Conservation (phyloP, 2,329 filamentous ascomycete genomes). For the Xylariales sp. region DNA sequence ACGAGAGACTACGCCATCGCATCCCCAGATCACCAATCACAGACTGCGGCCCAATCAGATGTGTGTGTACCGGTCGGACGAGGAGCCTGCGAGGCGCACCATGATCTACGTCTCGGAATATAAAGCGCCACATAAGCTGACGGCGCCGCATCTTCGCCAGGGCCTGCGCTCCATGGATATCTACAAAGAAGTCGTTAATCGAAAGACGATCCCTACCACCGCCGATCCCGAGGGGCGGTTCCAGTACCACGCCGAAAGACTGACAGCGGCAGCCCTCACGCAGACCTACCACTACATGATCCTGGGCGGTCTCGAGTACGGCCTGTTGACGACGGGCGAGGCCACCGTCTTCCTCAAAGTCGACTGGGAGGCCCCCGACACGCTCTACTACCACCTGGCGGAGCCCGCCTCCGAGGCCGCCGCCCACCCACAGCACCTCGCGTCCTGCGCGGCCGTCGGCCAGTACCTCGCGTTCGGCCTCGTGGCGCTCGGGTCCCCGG, state of each 20-base stretch:
- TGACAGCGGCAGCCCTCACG: slow-evolving; percentile 54
- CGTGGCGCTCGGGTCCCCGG: slow-evolving; percentile 42
- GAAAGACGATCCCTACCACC: slow-evolving; percentile 29
- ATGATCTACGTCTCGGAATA: slow-evolving; percentile 57
- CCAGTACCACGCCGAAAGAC: slow-evolving; percentile 29
- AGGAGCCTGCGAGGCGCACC: slow-evolving; percentile 15
- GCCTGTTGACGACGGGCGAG: slow-evolving; percentile 57
- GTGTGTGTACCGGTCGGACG: slow-evolving; percentile 42
- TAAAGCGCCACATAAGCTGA: slow-evolving; percentile 61
- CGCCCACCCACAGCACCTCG: slow-evolving; percentile 39
- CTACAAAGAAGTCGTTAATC: slow-evolving; percentile 52
- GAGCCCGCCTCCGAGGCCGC: slow-evolving; percentile 45
- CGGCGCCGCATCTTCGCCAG: slow-evolving; percentile 54
- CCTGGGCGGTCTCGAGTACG: slow-evolving; percentile 56
- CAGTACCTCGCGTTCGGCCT: slow-evolving; percentile 50
- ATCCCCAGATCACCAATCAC: slow-evolving; percentile 37
- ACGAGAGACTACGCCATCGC: slow-evolving; percentile 21
- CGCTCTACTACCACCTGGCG: slow-evolving; percentile 50
- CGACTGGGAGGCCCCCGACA: slow-evolving; percentile 44
- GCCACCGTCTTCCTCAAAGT: slow-evolving; percentile 58
- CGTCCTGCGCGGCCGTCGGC: slow-evolving; percentile 45
- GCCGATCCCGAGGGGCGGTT: slow-evolving; percentile 31
- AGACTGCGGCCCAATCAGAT: slow-evolving; percentile 51
- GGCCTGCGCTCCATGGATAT: slow-evolving; percentile 58
- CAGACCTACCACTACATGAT: slow-evolving; percentile 65